Conservation (phyloP, 1,139 yeast genomes). For the Yamadazyma atlantica region DNA sequence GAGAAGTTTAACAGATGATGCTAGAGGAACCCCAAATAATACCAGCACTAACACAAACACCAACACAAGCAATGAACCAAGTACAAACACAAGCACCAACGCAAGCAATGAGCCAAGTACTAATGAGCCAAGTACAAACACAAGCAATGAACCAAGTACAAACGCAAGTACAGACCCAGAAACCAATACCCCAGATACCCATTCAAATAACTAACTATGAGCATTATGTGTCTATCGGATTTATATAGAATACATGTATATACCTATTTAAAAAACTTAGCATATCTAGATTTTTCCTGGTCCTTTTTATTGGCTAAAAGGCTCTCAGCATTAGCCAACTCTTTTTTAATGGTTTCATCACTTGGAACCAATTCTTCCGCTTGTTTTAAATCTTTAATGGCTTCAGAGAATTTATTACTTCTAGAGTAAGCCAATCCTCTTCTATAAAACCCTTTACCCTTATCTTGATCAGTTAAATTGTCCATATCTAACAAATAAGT, state of each 20-base stretch:
- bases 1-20: conserved; percentile 25
- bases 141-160: too few species aligned
- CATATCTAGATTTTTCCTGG: conserved; percentile 51
- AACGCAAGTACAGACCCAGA: neutral
- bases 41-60: neutral
- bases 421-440: conserved; percentile 51
- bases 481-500: conserved; percentile 55
- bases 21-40: neutral
- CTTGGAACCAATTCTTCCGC: conserved; percentile 48
- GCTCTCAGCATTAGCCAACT: conserved; percentile 39
- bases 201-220: neutral
- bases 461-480: conserved; percentile 36
- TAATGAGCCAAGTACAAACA: conserved; percentile 4
- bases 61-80: conserved; percentile 3
- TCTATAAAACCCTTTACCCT: conserved; percentile 64
- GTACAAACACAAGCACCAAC: too few species aligned
- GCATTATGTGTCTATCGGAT: neutral
- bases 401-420: conserved; percentile 48
- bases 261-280: conserved; percentile 50
- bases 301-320: conserved; percentile 42
- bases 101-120: too few species aligned
- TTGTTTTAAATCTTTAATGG: conserved; percentile 42
- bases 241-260: neutral
- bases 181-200: conserved; percentile 1
- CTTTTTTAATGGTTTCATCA: conserved; percentile 51